Evolutionary conservation across 2,329 filamentous ascomycete species (phyloP).

Genomic region (Tolypocladium pustulatum): DNA sequence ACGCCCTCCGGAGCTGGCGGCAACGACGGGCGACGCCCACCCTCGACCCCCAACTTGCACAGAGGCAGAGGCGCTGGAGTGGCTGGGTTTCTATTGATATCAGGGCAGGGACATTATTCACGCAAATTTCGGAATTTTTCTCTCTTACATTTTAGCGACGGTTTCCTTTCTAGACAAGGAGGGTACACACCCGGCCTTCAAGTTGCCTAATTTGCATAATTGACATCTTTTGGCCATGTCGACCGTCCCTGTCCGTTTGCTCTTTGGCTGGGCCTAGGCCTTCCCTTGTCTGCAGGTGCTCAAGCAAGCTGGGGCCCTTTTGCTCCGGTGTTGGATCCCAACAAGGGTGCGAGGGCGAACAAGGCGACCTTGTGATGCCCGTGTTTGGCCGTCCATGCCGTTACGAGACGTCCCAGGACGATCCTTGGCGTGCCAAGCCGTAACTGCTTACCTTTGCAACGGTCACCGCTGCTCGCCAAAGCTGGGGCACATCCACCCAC

Average conservation of each 20-base stretch:
- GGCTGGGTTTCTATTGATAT: not conserved
- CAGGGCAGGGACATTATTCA: not conserved
- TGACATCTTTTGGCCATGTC: not conserved
- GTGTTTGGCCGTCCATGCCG: not conserved
- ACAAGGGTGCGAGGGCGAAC: not conserved
- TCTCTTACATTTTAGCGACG: not conserved
- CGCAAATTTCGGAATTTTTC: not conserved
- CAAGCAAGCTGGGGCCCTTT: not conserved
- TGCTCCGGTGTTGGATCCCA: not conserved
- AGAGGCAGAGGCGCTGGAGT: not conserved
- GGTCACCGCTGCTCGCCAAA: not conserved
- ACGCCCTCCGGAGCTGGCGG: not conserved
- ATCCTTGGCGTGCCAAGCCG: not conserved
- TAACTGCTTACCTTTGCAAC: not conserved
- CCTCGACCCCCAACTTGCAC: not conserved
- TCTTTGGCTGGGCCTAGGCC: not conserved
- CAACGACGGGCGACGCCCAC: not conserved
- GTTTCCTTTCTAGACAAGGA: not conserved
- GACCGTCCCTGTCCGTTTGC: not conserved
- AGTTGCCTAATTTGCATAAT: not conserved
- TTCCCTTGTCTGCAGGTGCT: not conserved
- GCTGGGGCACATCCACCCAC: not conserved
- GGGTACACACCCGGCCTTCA: not conserved
- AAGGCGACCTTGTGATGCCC: not conserved
- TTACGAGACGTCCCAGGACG: not conserved